phyloP scores from a whole-genome alignment of 768 basidiomycete species.

The Pleurotus cornucopiae region DNA sequence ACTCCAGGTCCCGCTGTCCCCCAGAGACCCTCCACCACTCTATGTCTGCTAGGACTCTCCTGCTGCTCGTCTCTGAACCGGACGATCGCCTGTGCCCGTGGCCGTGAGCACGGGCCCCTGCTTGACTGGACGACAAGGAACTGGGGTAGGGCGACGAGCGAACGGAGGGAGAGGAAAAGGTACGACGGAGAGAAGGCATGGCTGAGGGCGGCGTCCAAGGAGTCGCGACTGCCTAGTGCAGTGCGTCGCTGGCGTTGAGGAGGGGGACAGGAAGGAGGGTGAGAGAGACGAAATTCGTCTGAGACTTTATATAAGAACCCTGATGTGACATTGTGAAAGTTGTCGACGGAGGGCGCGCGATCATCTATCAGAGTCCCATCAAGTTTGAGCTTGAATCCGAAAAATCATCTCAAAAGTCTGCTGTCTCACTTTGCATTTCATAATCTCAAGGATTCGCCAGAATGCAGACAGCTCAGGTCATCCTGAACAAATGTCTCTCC shows the following conservation, averaged over 20 bases:
- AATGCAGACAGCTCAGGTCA: too few species aligned
- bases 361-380: not conserved
- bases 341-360: not conserved
- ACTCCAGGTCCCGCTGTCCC: slow-evolving; percentile 55
- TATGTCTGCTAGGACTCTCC: slow-evolving; percentile 80
- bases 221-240: slow-evolving; percentile 48
- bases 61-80: slow-evolving; percentile 57
- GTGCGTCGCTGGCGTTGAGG: slow-evolving; percentile 26
- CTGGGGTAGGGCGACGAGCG: slow-evolving; percentile 65
- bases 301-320: slow-evolving; percentile 5
- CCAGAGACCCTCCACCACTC: slow-evolving; percentile 84
- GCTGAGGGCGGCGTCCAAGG: slow-evolving; percentile 15
- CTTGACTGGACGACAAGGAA: slow-evolving; percentile 27
- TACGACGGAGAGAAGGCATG: slow-evolving; percentile 80
- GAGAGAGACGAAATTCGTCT: slow-evolving; percentile 17
- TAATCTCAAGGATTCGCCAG: too few species aligned
- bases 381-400: not conserved
- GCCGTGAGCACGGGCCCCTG: slow-evolving; percentile 25
- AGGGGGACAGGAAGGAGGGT: slow-evolving; percentile 28
- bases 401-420: too few species aligned
- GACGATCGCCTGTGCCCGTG: slow-evolving; percentile 59
- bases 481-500: too few species aligned
- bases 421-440: too few species aligned
- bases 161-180: slow-evolving; percentile 64
- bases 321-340: slow-evolving; percentile 9